A percentile compares a stretch with the other conserved stretches of the same genome.
These are phyloP conservation scores for Russula griseocarnosa DNA, from an alignment of 768 basidiomycete species.

Conservation along the genomic window DNA sequence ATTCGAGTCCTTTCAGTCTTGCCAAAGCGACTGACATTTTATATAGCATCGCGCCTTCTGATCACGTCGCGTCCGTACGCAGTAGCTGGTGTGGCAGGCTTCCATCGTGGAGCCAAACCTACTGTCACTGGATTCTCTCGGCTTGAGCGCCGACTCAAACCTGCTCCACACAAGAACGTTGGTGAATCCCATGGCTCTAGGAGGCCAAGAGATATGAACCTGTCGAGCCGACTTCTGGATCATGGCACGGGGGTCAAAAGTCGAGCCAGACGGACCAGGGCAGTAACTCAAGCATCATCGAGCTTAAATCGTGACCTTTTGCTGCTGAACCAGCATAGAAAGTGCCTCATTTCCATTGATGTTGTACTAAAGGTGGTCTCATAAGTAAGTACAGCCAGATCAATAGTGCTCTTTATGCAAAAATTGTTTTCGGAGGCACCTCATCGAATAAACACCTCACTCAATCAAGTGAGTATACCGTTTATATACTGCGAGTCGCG, in stretches of 20 bases:
- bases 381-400: conserved; percentile 8
- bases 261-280: conserved; percentile 2
- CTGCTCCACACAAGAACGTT: conserved; percentile 14
- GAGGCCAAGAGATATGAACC: not conserved
- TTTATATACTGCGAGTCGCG: not conserved
- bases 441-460: not conserved
- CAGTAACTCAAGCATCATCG: conserved; percentile 8
- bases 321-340: not conserved
- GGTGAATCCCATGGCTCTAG: not conserved
- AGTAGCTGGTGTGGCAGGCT: conserved; percentile 20
- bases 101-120: conserved; percentile 16
- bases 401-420: conserved; percentile 10
- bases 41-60: conserved; percentile 5
- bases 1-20: not conserved
- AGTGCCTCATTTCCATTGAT: conserved; percentile 9
- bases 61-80: conserved; percentile 16
- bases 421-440: conserved; percentile 11
- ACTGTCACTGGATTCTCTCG: not conserved
- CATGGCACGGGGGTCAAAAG: conserved; percentile 3
- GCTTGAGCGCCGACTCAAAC: conserved; percentile 12
- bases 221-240: not conserved
- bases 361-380: not conserved
- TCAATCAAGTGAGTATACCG: conserved; percentile 10
- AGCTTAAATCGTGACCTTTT: conserved; percentile 12
- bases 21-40: not conserved